phyloP scores from a whole-genome alignment of 176 grass and related monocot species.

The sorghum (Sorghum bicolor) region Sorghum_bicolor_NCBIv3 NC_012871.2:52341501-52342000 shows the following conservation, averaged over 20 bases:
- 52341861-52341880: conserved; percentile 58
- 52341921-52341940: conserved; percentile 25
- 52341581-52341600: conserved; percentile 48
- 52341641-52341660: conserved; percentile 56
- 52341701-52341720: conserved; percentile 38
- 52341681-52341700: conserved; percentile 20
- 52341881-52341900: conserved; percentile 42
- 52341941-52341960: neutral
- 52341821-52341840: conserved; percentile 61
- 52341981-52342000: conserved; percentile 20
- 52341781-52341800: conserved; percentile 59
- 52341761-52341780: conserved; percentile 60
- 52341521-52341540: conserved; percentile 64
- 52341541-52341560: conserved; percentile 64
- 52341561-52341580: conserved; percentile 64
- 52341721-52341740: conserved; percentile 45
- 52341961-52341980: neutral
- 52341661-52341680: conserved; percentile 25
- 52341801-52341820: conserved; percentile 47
- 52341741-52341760: conserved; percentile 29
- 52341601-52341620: conserved; percentile 52
- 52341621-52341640: conserved; percentile 78
- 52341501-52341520: conserved; percentile 56
- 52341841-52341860: conserved; percentile 51
- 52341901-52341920: conserved; percentile 35